Evolutionary conservation across 2,329 filamentous ascomycete genomes (phyloP).

Genomic region (Penicillium sp.): DNA sequence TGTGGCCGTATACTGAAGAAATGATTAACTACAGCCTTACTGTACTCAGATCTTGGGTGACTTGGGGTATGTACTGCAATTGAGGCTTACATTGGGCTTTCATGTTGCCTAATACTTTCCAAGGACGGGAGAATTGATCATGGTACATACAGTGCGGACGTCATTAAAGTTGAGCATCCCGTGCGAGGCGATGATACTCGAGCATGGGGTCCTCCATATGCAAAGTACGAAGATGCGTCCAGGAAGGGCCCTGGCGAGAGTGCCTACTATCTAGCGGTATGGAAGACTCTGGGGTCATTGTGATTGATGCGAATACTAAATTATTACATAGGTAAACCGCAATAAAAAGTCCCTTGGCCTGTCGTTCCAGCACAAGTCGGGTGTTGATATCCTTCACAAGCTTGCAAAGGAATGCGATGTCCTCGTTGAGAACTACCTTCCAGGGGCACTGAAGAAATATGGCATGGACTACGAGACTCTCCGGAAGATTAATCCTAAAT

Average conservation of each 20-base stretch:
- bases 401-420: constrained; percentile 85
- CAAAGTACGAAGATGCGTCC: constrained; percentile 66
- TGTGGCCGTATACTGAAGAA: constrained; percentile 12
- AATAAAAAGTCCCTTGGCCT: constrained; percentile 95
- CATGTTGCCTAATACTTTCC: neutral
- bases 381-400: constrained; percentile 83
- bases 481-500: constrained; percentile 74
- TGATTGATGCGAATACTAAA: constrained; percentile 5
- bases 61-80: constrained; percentile 68
- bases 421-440: constrained; percentile 95
- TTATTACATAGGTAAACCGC: constrained; percentile 71
- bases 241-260: constrained; percentile 76
- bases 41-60: constrained; percentile 97
- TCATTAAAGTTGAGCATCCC: constrained; percentile 97
- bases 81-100: neutral
- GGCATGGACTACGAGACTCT: constrained; percentile 83
- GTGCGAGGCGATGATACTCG: constrained; percentile 88
- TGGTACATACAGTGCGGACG: constrained; percentile 68
- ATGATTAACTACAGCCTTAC: constrained; percentile 68
- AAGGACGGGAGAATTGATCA: neutral
- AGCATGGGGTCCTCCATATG: constrained; percentile 95
- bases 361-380: constrained; percentile 82
- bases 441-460: constrained; percentile 87
- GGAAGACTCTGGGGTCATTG: constrained; percentile 21
- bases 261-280: constrained; percentile 88